A percentile compares a stretch with the other conserved stretches of the same genome.
These are phyloP conservation scores for Andrographis paniculata DNA, from an alignment of 305 asterid genomes.

Conservation along the genomic window DNA sequence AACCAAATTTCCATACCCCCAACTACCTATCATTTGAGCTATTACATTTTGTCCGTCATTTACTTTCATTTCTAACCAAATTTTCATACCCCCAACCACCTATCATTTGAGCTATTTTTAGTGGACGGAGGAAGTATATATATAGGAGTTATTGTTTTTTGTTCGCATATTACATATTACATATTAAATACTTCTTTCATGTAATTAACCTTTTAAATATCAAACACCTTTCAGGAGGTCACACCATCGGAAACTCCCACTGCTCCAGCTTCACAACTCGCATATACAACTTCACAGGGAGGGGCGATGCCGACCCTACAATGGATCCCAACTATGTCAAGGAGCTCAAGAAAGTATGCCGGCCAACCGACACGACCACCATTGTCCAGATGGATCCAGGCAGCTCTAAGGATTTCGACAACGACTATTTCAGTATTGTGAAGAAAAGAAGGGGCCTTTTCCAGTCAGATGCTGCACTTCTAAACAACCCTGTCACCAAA, in stretches of 20 bases:
- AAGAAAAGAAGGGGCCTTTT: slow-evolving; percentile 36
- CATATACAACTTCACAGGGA: slow-evolving; percentile 46
- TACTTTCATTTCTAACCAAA: too few relatives aligned
- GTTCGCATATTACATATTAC: too few relatives aligned
- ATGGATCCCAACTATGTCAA: slow-evolving; percentile 32
- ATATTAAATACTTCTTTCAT: neutral
- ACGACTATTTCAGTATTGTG: slow-evolving; percentile 25
- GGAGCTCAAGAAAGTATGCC: slow-evolving; percentile 24
- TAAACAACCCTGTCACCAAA: slow-evolving; percentile 25
- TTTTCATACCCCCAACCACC: too few relatives aligned
- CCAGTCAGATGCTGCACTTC: slow-evolving; percentile 43
- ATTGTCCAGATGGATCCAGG: slow-evolving; percentile 49
- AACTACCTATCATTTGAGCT: too few relatives aligned
- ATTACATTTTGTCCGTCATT: too few relatives aligned
- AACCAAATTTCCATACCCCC: too few relatives aligned
- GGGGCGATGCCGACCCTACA: slow-evolving; percentile 34
- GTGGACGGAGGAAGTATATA: too few relatives aligned
- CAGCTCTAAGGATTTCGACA: slow-evolving; percentile 32
- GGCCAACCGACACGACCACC: slow-evolving; percentile 27
- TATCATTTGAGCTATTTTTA: too few relatives aligned
- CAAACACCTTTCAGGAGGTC: neutral
- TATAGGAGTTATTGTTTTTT: too few relatives aligned
- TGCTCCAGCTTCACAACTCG: slow-evolving; percentile 39
- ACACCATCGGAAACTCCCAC: slow-evolving; percentile 21
- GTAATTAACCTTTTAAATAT: neutral